Conservation (phyloP, 2,329 filamentous ascomycete genomes). For the Aspergillus quadricinctus region DNA sequence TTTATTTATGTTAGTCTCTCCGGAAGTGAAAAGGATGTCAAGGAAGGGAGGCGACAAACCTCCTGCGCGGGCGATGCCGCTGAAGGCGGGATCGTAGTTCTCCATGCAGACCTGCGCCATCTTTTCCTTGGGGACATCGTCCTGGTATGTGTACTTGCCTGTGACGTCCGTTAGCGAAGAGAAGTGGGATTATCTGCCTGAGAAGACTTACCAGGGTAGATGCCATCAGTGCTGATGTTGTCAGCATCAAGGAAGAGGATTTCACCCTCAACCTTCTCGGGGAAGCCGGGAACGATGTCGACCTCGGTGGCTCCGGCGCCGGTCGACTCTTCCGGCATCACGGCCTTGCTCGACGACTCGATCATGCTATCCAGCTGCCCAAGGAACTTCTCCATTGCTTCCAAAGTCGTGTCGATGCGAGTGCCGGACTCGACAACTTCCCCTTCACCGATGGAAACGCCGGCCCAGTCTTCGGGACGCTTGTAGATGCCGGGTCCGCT, state of each 20-base stretch:
- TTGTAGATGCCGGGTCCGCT: constrained; percentile 73
- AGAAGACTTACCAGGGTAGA: constrained; percentile 62
- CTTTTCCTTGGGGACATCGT: constrained; percentile 67
- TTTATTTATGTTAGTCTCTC: not conserved
- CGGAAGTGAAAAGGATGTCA: not conserved
- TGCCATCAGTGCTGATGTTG: constrained; percentile 87
- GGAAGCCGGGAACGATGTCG: constrained; percentile 63
- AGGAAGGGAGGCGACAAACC: constrained; percentile 29
- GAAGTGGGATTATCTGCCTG: not conserved
- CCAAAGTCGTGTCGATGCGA: constrained; percentile 61
- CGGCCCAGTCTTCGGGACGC: constrained; percentile 62
- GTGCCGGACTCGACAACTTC: constrained; percentile 62
- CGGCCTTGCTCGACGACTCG: constrained; percentile 7
- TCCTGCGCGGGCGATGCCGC: constrained; percentile 52
- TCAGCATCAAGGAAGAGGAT: constrained; percentile 83
- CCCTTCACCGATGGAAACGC: constrained; percentile 63
- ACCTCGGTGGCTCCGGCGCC: not conserved
- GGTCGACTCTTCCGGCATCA: not conserved
- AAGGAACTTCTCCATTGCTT: constrained; percentile 68
- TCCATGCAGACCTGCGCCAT: constrained; percentile 93
- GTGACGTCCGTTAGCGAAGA: not conserved
- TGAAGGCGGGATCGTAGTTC: constrained; percentile 80
- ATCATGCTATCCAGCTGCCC: constrained; percentile 63
- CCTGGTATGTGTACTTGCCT: constrained; percentile 84
- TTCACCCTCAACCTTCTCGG: constrained; percentile 75